Conservation (phyloP, 352 stramenopile species). For the Phytophthora meadii region DNA sequence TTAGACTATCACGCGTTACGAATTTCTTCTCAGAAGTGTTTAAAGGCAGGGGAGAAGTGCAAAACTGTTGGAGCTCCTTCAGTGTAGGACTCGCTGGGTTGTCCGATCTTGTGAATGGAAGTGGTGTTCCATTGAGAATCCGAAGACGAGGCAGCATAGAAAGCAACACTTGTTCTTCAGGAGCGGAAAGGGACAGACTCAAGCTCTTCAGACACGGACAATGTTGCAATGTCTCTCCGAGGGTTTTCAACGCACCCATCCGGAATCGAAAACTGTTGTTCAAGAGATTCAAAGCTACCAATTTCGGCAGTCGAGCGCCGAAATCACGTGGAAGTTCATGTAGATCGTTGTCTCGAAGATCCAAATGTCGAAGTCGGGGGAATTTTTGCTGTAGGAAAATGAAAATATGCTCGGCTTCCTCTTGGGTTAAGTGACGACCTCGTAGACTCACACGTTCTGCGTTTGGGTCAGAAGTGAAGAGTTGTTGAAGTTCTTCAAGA, state of each 20-base stretch:
- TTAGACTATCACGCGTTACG: conserved; percentile 4
- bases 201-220: conserved; percentile 70
- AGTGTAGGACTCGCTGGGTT: conserved; percentile 33
- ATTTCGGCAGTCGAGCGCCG: conserved; percentile 41
- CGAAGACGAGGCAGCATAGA: conserved; percentile 63
- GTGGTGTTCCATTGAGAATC: conserved; percentile 65
- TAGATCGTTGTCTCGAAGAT: conserved; percentile 66
- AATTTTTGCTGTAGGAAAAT: conserved; percentile 56
- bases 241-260: conserved; percentile 40
- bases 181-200: conserved; percentile 54
- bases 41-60: conserved; percentile 20
- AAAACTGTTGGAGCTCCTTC: conserved; percentile 34
- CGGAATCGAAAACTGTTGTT: conserved; percentile 54
- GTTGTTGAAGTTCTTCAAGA: conserved; percentile 59
- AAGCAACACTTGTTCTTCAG: conserved; percentile 66
- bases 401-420: conserved; percentile 36
- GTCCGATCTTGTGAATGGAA: conserved; percentile 23
- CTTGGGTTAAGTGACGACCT: conserved; percentile 35
- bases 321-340: conserved; percentile 49
- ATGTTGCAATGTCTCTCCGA: conserved; percentile 48
- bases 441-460: conserved; percentile 57
- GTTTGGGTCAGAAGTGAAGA: conserved; percentile 40
- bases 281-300: conserved; percentile 70
- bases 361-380: conserved; percentile 52
- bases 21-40: conserved; percentile 2